Percentiles rank a stretch among this genome's conserved stretches.
Conservation (phyloP, 2,329 filamentous ascomycete genomes). For the Colletotrichum liriopes region DNA sequence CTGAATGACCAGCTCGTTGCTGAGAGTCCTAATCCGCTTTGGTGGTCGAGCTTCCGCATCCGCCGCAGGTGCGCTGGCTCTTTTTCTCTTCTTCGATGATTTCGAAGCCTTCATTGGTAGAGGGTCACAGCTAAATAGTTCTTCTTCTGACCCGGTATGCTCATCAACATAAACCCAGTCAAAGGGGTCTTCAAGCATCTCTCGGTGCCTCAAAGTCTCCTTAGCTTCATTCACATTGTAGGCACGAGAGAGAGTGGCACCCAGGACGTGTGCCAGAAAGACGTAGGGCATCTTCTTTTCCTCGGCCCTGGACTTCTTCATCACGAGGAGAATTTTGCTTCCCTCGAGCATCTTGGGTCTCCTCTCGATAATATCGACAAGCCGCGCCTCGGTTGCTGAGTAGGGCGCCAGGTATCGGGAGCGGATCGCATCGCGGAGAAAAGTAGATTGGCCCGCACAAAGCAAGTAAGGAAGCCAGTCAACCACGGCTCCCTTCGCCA, state of each 20-base stretch:
- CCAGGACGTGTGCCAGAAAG: constrained; percentile 85
- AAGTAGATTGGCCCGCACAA: constrained; percentile 84
- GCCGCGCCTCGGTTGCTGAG: constrained; percentile 67
- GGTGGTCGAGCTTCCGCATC: constrained; percentile 53
- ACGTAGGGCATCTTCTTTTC: constrained; percentile 80
- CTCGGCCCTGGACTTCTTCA: constrained; percentile 73
- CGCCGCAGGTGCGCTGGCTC: constrained; percentile 43
- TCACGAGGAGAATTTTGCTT: constrained; percentile 80
- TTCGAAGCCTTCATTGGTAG: constrained; percentile 48
- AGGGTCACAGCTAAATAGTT: constrained; percentile 57
- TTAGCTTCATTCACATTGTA: constrained; percentile 77
- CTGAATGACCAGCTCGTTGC: constrained; percentile 91
- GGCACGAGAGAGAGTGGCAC: constrained; percentile 79
- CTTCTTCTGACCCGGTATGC: constrained; percentile 67
- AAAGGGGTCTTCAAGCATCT: constrained; percentile 67
- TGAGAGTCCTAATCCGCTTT: constrained; percentile 76
- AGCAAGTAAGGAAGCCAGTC: constrained; percentile 88
- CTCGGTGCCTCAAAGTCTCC: constrained; percentile 67
- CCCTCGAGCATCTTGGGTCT: constrained; percentile 76
- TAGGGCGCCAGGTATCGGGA: constrained; percentile 80
- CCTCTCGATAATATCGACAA: constrained; percentile 70
- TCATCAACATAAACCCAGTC: constrained; percentile 88
- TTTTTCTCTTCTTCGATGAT: constrained; percentile 61
- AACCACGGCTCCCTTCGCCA: constrained; percentile 73
- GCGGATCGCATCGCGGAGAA: constrained; percentile 82